A percentile compares a stretch with the other conserved stretches of the same genome.
Evolutionary conservation across 805 yeast species (phyloP).

Genomic region (Nakazawaea siamensis): DNA sequence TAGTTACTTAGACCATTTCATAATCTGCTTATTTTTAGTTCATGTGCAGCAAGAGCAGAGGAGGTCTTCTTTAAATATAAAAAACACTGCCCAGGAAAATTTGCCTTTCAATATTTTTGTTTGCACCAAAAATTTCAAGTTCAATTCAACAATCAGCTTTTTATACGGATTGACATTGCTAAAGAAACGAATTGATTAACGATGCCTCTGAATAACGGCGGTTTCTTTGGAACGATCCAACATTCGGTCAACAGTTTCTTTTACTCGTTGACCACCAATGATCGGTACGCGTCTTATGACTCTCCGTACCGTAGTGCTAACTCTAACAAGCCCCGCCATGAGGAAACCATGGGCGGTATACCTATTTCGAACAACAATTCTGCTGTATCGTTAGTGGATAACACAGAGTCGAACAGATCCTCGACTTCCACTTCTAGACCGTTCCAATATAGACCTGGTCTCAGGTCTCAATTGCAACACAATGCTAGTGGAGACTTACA

Average conservation of each 20-base stretch:
- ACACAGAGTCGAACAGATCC: conserved; percentile 30
- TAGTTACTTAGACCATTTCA: too few species aligned
- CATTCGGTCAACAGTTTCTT: conserved; percentile 24
- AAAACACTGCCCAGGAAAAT: too few species aligned
- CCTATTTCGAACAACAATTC: conserved; percentile 30
- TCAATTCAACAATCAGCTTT: too few species aligned
- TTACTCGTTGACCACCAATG: conserved; percentile 47
- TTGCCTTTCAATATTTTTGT: too few species aligned
- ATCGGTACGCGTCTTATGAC: conserved; percentile 50
- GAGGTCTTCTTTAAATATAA: too few species aligned
- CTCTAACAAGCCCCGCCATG: not conserved
- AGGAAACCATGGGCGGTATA: conserved; percentile 12
- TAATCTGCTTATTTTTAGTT: too few species aligned
- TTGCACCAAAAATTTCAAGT: too few species aligned
- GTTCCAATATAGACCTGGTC: conserved; percentile 33
- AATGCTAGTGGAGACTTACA: conserved; percentile 52
- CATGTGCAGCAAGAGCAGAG: too few species aligned
- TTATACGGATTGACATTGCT: too few species aligned
- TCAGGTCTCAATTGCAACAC: conserved; percentile 29
- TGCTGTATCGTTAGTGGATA: conserved; percentile 26
- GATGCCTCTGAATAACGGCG: too few species aligned
- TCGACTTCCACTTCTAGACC: conserved; percentile 30
- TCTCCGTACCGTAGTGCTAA: conserved; percentile 21
- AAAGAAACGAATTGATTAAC: too few species aligned
- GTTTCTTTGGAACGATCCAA: conserved; percentile 22